Evolutionary conservation across 805 yeast genomes (phyloP), one percentile per base, ranked within the genome.

Genomic region (Lachancea cidri): DNA sequence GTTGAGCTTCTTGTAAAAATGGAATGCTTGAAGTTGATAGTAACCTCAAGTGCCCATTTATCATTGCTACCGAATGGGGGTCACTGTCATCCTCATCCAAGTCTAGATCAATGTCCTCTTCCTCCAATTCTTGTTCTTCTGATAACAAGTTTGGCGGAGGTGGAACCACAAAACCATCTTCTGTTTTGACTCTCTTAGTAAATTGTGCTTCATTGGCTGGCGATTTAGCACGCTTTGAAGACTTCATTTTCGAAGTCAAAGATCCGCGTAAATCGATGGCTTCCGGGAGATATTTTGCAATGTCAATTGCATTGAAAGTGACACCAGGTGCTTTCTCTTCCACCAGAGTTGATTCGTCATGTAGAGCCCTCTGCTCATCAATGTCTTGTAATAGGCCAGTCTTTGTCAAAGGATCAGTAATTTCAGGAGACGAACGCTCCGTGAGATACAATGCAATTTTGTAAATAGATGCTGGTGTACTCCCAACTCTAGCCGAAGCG

Each of bases 11-110:
- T 45, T 67, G 60, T 36, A 91, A 56, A 49, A 91, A 87, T 24
- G 83, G 81, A 2, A 78, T 62, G 1, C 70, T 64, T 4, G 62
- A 54, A 7, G 54, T 49, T 1, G 83, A 65, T 25, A 91, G 68
- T 8, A 89, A 66, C 54, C 77, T 79, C 50, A 91, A 65, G 60
- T 93, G 98, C 37, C 77, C 73, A 38, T 71, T 77, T 8, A 83
- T 66, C 8, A 71, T 48, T 3, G 57, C 43, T 5, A 60, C 42
- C 1, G 62, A 53, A 27, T 56, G 61, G 3, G 69, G 54, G 24
- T 57, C 60, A 27, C 45, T 54, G 32, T 58, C 60, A 16, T 54
- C 54, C 4, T 54, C 64, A 22, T 56, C 70, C 2, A 50, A 54
- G 33, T 64, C 70, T 2, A 58, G 64, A 22, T 53, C 56, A 31